Conservation (phyloP, 352 stramenopile genomes). For the Globisporangium megalacanthum region DNA sequence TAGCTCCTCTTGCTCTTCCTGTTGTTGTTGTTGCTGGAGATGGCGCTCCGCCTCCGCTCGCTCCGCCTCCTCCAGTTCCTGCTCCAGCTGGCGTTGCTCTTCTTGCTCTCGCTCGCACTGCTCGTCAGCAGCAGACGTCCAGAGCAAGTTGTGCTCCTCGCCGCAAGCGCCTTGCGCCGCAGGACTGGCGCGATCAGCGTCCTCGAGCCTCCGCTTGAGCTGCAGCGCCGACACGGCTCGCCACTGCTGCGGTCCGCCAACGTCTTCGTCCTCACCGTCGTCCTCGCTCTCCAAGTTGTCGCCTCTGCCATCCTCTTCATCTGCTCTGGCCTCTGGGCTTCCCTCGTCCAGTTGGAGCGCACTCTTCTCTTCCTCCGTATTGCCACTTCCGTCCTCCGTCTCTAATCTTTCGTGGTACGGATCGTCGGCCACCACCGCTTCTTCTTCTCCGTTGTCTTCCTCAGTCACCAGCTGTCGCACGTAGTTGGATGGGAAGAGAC, state of each 20-base stretch:
- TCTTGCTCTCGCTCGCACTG: slow-evolving; percentile 6
- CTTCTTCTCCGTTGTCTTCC: not conserved
- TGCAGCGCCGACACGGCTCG: slow-evolving; percentile 27
- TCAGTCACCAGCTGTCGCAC: slow-evolving; percentile 23
- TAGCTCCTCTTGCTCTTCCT: too few species aligned
- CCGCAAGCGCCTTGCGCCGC: slow-evolving; percentile 27
- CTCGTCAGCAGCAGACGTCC: slow-evolving; percentile 8
- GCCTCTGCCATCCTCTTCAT: not conserved
- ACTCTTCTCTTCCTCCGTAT: slow-evolving; percentile 2
- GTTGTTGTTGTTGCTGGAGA: not conserved
- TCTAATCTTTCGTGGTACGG: not conserved
- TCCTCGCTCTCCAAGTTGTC: slow-evolving; percentile 3
- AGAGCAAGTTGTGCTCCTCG: slow-evolving; percentile 21
- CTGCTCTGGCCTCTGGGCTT: too few species aligned
- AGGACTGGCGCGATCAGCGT: slow-evolving; percentile 33
- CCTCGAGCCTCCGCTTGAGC: slow-evolving; percentile 33
- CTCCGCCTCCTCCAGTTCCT: slow-evolving; percentile 4
- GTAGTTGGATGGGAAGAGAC: slow-evolving; percentile 69
- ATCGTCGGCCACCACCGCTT: too few species aligned
- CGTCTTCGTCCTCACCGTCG: too few species aligned
- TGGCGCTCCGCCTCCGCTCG: slow-evolving; percentile 1
- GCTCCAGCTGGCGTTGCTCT: slow-evolving; percentile 9
- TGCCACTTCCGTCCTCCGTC: slow-evolving; percentile 7
- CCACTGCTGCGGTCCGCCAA: slow-evolving; percentile 9
- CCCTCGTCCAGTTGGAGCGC: not conserved